phyloP scores from a whole-genome alignment of 192 early-diverging fungal genomes.

The Coemansia sp. region DNA sequence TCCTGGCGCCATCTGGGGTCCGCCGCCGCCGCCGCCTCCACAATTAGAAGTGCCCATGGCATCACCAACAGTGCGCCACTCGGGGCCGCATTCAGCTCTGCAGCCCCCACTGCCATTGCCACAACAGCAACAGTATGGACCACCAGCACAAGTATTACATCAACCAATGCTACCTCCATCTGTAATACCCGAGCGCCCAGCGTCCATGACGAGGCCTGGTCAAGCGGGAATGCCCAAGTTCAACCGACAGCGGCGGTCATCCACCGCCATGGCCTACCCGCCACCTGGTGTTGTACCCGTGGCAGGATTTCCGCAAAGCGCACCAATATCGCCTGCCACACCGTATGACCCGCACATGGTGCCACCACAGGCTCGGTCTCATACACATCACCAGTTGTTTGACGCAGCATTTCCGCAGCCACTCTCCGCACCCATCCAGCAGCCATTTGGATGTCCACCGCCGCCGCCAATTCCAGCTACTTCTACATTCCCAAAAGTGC shows the following conservation, averaged over 20 bases:
- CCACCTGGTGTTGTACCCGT: conserved; percentile 5
- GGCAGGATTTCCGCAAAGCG: conserved; percentile 29
- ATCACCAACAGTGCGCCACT: neutral
- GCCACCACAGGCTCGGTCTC: conserved; percentile 2
- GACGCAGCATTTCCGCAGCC: conserved; percentile 2
- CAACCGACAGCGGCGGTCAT: conserved; percentile 5
- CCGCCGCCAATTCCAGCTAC: neutral
- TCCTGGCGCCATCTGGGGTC: neutral
- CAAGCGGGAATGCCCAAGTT: conserved; percentile 19
- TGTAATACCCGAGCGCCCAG: neutral
- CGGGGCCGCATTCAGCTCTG: neutral
- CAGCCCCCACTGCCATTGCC: neutral
- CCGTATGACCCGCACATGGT: conserved; percentile 2
- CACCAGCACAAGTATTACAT: conserved; percentile 1
- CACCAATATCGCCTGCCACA: conserved; percentile 29
- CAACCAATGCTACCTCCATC: neutral
- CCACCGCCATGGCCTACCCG: neutral
- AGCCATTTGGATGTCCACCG: neutral
- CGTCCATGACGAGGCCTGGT: conserved; percentile 3
- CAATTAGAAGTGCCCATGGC: conserved; percentile 1
- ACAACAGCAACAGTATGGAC: conserved; percentile 1
- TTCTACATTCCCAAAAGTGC: neutral
- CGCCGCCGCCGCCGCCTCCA: conserved; percentile 4
- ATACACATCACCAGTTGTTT: conserved; percentile 1
- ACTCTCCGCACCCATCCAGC: neutral